Evolutionary conservation across 768 basidiomycete genomes (phyloP).

Genomic region (Tulasnella sp.): DNA sequence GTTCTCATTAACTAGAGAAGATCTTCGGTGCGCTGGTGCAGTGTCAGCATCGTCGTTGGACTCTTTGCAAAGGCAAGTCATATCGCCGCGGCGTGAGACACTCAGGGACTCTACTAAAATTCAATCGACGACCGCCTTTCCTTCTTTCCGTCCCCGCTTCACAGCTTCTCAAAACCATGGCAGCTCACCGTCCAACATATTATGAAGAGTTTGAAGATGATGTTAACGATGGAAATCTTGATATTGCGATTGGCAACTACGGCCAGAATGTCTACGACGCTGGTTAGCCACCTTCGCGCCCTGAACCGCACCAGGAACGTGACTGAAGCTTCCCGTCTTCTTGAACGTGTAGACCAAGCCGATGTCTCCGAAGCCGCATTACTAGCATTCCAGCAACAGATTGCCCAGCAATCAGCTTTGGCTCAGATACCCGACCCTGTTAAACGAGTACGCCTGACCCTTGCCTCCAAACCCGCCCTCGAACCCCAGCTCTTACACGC

Average conservation of each 20-base stretch:
- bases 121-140: too few relatives aligned
- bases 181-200: constrained; percentile 20
- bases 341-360: constrained; percentile 37
- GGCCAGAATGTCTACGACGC: constrained; percentile 66
- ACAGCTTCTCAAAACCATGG: neutral
- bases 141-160: too few relatives aligned
- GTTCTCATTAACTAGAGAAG: too few relatives aligned
- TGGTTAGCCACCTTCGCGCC: constrained; percentile 34
- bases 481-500: constrained; percentile 6
- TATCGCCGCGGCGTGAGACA: too few relatives aligned
- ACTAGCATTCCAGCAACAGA: constrained; percentile 69
- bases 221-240: constrained; percentile 59
- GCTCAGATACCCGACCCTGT: constrained; percentile 81
- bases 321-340: neutral
- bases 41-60: too few relatives aligned
- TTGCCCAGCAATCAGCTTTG: constrained; percentile 76
- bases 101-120: too few relatives aligned
- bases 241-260: constrained; percentile 58
- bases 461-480: neutral
- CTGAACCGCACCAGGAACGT: neutral
- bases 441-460: constrained; percentile 53
- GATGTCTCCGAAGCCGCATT: constrained; percentile 65
- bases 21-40: too few relatives aligned
- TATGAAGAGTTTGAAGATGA: constrained; percentile 63
- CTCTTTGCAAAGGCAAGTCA: too few relatives aligned